Evolutionary conservation across 208 protist genomes (phyloP).

Genomic region (Trypanosoma platydactyli): DNA sequence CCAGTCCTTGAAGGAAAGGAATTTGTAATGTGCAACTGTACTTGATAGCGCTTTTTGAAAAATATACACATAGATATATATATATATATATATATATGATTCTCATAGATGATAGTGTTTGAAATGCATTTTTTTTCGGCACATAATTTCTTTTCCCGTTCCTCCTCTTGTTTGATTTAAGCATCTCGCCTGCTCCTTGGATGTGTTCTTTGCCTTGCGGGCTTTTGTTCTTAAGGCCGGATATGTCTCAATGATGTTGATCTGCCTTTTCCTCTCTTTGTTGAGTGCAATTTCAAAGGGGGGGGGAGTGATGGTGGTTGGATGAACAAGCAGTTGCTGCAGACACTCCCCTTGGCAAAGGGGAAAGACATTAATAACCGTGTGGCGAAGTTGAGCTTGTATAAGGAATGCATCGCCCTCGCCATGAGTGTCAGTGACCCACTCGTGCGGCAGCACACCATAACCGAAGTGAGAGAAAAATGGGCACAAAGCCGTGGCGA

Average conservation of each 20-base stretch:
- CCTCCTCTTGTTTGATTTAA: not conserved
- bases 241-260: not conserved
- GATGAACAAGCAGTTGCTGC: conserved; percentile 79
- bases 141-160: conserved; percentile 13
- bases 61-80: too few species aligned
- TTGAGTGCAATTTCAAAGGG: conserved; percentile 1
- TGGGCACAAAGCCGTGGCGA: conserved; percentile 79
- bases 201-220: conserved; percentile 14
- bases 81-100: conserved; percentile 10
- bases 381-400: conserved; percentile 74
- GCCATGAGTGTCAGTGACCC: conserved; percentile 62
- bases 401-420: conserved; percentile 88
- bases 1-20: too few species aligned
- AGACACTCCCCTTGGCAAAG: conserved; percentile 82
- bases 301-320: not conserved
- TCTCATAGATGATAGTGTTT: not conserved
- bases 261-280: conserved; percentile 12
- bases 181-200: not conserved
- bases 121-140: not conserved
- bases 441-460: conserved; percentile 67
- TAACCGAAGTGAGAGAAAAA: conserved; percentile 75
- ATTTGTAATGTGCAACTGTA: too few species aligned
- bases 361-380: conserved; percentile 82
- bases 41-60: not conserved
- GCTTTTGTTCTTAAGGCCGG: not conserved